Evolutionary conservation across 495 filamentous ascomycete genomes (phyloP).

Genomic region (Talaromyces thailandensis): DNA sequence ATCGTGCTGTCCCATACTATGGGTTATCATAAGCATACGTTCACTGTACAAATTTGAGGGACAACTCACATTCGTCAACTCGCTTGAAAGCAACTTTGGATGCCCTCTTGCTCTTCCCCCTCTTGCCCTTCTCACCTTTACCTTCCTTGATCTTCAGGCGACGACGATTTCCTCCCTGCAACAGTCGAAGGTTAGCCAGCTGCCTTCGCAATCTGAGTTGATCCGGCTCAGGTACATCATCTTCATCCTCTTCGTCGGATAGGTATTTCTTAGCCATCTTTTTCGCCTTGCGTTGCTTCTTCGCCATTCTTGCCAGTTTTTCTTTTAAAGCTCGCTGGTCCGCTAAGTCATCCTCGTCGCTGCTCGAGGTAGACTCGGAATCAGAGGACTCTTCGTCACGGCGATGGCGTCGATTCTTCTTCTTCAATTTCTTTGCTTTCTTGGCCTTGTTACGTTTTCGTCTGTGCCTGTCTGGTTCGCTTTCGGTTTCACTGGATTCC

Average conservation of each 20-base stretch:
- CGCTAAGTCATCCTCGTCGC: slow-evolving; percentile 17
- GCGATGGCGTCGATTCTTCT: slow-evolving; percentile 34
- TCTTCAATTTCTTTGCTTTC: slow-evolving; percentile 35
- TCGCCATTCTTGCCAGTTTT: slow-evolving; percentile 20
- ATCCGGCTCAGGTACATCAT: slow-evolving; percentile 12
- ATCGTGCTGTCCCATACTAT: slow-evolving; percentile 66
- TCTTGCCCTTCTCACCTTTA: slow-evolving; percentile 10
- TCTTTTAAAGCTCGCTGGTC: slow-evolving; percentile 32
- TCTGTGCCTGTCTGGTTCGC: slow-evolving; percentile 22
- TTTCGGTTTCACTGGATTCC: slow-evolving; percentile 25
- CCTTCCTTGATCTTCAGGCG: slow-evolving; percentile 6
- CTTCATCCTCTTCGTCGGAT: slow-evolving; percentile 18
- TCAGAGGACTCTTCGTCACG: slow-evolving; percentile 27
- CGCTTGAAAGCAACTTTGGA: slow-evolving; percentile 75
- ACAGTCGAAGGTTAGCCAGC: slow-evolving; percentile 13
- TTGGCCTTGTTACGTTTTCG: slow-evolving; percentile 37
- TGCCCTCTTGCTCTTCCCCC: slow-evolving; percentile 38
- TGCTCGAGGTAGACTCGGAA: slow-evolving; percentile 20
- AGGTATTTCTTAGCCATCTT: slow-evolving; percentile 26
- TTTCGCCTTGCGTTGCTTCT: slow-evolving; percentile 41
- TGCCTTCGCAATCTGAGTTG: slow-evolving; percentile 14
- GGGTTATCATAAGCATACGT: background rate
- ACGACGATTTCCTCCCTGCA: slow-evolving; percentile 14
- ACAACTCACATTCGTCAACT: slow-evolving; percentile 60
- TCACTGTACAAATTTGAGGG: background rate